Conservation (phyloP, 2,329 filamentous ascomycete species). For the Neofusicoccum sp. region DNA sequence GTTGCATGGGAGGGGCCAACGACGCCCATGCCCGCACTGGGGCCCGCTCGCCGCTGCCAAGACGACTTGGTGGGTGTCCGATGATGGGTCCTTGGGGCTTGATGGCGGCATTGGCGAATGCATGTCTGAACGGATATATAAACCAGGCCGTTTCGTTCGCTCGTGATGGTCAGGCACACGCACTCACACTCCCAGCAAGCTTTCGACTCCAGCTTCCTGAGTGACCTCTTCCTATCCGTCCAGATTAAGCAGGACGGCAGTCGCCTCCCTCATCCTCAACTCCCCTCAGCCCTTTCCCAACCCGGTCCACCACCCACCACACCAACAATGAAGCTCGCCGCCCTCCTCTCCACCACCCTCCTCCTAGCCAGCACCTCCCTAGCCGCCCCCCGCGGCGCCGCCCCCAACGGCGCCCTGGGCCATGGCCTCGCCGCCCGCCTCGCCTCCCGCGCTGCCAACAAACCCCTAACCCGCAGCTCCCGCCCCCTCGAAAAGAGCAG, state of each 20-base stretch:
- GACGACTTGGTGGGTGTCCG: too few relatives aligned
- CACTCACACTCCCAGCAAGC: too few relatives aligned
- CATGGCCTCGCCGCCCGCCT: slow-evolving; percentile 33
- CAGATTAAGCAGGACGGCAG: not conserved
- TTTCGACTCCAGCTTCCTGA: not conserved
- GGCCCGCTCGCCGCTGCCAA: too few relatives aligned
- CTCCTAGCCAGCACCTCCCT: slow-evolving; percentile 41
- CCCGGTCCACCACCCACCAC: not conserved
- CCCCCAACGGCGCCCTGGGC: too few relatives aligned
- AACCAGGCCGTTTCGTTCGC: too few relatives aligned
- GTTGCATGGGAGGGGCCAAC: too few relatives aligned
- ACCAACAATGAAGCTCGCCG: slow-evolving; percentile 30
- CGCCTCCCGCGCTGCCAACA: too few relatives aligned
- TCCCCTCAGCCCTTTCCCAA: not conserved
- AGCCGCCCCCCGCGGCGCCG: slow-evolving; percentile 50
- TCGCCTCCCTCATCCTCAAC: not conserved
- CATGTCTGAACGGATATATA: too few relatives aligned
- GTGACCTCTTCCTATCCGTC: not conserved
- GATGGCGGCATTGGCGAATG: too few relatives aligned
- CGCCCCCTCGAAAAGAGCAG: not conserved
- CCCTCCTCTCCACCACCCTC: slow-evolving; percentile 37
- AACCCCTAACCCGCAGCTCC: slow-evolving; percentile 24
- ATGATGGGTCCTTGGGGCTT: too few relatives aligned
- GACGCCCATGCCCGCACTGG: too few relatives aligned
- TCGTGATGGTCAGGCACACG: too few relatives aligned